Conservation (phyloP, 331 rosid species). For the Pyracantha coccinea region DNA sequence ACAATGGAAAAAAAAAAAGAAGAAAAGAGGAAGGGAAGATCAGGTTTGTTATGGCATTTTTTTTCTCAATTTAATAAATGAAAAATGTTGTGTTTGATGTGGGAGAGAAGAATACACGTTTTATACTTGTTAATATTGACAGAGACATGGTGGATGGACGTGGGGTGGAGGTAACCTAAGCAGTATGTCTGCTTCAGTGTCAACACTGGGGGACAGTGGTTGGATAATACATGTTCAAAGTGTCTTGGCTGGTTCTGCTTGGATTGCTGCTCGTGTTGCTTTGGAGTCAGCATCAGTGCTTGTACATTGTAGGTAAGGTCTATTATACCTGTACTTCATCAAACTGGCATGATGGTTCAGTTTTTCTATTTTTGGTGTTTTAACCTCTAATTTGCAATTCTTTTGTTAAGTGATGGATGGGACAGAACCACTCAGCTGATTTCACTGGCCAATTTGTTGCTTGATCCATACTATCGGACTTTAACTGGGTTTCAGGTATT, state of each 20-base stretch:
- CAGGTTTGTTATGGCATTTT: neutral
- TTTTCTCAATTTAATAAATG: neutral
- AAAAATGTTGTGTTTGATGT: neutral
- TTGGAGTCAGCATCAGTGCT: slow-evolving; percentile 91
- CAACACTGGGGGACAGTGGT: slow-evolving; percentile 94
- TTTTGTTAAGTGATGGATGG: slow-evolving; percentile 87
- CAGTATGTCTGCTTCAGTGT: slow-evolving; percentile 97
- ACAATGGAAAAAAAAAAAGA: neutral
- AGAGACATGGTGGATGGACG: slow-evolving; percentile 96
- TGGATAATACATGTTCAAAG: slow-evolving; percentile 86
- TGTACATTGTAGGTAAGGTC: slow-evolving; percentile 85
- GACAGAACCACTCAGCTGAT: slow-evolving; percentile 95
- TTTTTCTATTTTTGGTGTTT: neutral
- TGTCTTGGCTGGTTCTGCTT: slow-evolving; percentile 93
- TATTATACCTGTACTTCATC: neutral
- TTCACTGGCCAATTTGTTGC: slow-evolving; percentile 84
- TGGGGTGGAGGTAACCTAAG: slow-evolving; percentile 99
- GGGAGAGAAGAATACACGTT: slow-evolving; percentile 1
- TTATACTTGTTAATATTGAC: slow-evolving; percentile 18
- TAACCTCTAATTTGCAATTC: neutral
- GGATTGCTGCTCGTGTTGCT: slow-evolving; percentile 96
- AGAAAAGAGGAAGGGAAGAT: neutral
- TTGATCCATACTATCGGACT: slow-evolving; percentile 94
- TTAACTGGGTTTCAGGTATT: slow-evolving; percentile 89
- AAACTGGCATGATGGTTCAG: neutral